Percentiles rank a stretch among this genome's conserved stretches.
Evolutionary conservation across 257 asterid genomes (phyloP).

Genomic region (Ligustrum vulgare): DNA sequence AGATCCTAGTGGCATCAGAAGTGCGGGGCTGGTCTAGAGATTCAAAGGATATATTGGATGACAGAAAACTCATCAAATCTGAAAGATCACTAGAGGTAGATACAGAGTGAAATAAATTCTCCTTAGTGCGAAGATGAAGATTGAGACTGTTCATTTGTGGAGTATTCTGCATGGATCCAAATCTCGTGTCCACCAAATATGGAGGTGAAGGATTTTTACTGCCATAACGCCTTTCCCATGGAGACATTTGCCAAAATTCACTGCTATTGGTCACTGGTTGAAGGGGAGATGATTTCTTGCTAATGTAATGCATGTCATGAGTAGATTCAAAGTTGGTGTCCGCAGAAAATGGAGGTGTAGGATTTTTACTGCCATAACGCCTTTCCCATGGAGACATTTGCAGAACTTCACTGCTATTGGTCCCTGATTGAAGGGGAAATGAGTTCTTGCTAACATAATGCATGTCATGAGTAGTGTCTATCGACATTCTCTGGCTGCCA

Average conservation of each 20-base stretch:
- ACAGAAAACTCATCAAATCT: constrained; percentile 27
- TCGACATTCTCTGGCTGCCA: constrained; percentile 25
- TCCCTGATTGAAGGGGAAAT: constrained; percentile 24
- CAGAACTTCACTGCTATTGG: constrained; percentile 28
- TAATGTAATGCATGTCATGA: constrained; percentile 7
- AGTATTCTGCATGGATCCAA: constrained; percentile 23
- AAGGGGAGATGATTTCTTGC: constrained; percentile 31
- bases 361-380: constrained; percentile 22
- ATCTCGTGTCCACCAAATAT: constrained; percentile 31
- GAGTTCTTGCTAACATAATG: constrained; percentile 21
- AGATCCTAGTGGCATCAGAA: constrained; percentile 35
- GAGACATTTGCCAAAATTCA: constrained; percentile 28
- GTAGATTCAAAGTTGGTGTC: constrained; percentile 35
- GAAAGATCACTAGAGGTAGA: constrained; percentile 39
- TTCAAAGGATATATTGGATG: constrained; percentile 40
- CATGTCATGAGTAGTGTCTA: not conserved
- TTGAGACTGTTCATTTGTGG: constrained; percentile 26
- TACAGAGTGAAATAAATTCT: constrained; percentile 17
- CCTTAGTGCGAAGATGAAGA: constrained; percentile 30
- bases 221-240: constrained; percentile 28
- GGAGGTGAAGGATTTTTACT: constrained; percentile 28
- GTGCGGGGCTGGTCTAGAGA: constrained; percentile 17
- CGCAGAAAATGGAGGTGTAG: constrained; percentile 26
- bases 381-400: constrained; percentile 26
- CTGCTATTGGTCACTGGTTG: constrained; percentile 17